Percentiles rank a stretch among this genome's conserved stretches.
phyloP scores from a whole-genome alignment of 2,329 filamentous ascomycete genomes.

The Lasiodiplodia citricola region DNA sequence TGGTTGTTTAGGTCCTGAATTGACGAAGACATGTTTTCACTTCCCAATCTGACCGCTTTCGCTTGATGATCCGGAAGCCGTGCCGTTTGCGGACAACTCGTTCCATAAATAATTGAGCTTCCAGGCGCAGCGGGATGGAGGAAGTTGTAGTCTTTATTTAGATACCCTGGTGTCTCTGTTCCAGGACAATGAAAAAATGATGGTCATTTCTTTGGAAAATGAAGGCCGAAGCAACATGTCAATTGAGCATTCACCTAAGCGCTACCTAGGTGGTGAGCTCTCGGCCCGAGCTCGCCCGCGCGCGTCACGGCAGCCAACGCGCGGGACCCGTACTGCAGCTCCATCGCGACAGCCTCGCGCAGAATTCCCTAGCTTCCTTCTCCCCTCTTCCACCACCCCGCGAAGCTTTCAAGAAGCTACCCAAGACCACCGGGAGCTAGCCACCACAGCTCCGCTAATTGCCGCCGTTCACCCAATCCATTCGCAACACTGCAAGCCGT shows the following conservation, averaged over 20 bases:
- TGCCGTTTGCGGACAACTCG: not conserved
- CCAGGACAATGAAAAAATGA: not conserved
- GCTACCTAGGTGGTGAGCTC: not conserved
- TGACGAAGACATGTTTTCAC: slow-evolving; percentile 23
- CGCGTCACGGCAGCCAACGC: slow-evolving; percentile 10
- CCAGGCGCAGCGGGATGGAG: not conserved
- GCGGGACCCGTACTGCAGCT: slow-evolving; percentile 13
- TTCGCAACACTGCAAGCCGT: not conserved
- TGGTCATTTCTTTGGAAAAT: not conserved
- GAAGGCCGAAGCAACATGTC: not conserved
- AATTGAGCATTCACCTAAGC: not conserved
- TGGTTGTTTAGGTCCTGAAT: slow-evolving; percentile 17
- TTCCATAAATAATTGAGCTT: not conserved
- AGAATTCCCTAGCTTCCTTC: not conserved
- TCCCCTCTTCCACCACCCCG: not conserved
- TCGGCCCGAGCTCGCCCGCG: slow-evolving; percentile 21
- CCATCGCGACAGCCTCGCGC: slow-evolving; percentile 14
- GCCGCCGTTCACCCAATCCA: not conserved
- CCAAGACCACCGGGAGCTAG: not conserved
- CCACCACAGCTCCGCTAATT: not conserved
- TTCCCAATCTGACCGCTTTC: not conserved
- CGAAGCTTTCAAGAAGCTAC: slow-evolving; percentile 12
- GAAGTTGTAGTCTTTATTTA: not conserved
- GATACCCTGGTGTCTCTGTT: slow-evolving; percentile 15
- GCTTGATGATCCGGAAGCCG: not conserved